Base-by-base conservation (phyloP, 106 monocot genomes). In the Vanilla planifolia region DNA sequence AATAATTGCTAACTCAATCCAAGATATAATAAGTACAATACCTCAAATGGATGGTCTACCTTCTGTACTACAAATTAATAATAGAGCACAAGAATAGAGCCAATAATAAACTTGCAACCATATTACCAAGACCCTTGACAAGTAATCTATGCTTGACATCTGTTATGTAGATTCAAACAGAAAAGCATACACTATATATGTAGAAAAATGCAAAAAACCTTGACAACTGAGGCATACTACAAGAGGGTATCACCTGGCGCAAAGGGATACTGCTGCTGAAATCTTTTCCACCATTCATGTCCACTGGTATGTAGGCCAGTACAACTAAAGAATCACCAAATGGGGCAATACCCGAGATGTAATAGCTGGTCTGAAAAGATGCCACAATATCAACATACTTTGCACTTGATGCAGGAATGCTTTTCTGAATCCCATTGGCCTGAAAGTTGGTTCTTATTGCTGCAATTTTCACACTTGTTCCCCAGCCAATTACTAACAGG, bases 401-500 rank as follows among this genome's bases (percentile, higher is more conserved):
- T n/a, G 64, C 47, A 51, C 42, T 70, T 32, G 89, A 86, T 40
- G 70, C 32, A 2, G 67, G 33, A 23, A 66, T 47, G 71, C 32
- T 78, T 52, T 68, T 83, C 56, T 86, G 74, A 55, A 80, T 20
- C 35, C 85, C 83, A 75, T 92, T 87, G 27, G 62, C 67, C 42
- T 69, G 48, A 50, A 69, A 47, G 51, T 77, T 85, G 51, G 70
- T 65, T 65, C 77, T 91, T 43, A 93, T 85, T 29, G 77, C 84
- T 51, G 91, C 96, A 73, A 98, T 79, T 71, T 98, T 98, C 43
- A 98, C 73, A 60, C 75, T 63, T 51, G 73, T 81, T 77, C 96
- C 96, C 96, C 96, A 98, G n/a, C 96, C 96, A 80, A 98, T 88
- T 30, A 98, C 96, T 60, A 98, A 78, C 29, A 91, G 74, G 39